Evolutionary conservation across 176 grass and related monocot species (phyloP).

Genomic region (Cenchrus purpureus): DNA sequence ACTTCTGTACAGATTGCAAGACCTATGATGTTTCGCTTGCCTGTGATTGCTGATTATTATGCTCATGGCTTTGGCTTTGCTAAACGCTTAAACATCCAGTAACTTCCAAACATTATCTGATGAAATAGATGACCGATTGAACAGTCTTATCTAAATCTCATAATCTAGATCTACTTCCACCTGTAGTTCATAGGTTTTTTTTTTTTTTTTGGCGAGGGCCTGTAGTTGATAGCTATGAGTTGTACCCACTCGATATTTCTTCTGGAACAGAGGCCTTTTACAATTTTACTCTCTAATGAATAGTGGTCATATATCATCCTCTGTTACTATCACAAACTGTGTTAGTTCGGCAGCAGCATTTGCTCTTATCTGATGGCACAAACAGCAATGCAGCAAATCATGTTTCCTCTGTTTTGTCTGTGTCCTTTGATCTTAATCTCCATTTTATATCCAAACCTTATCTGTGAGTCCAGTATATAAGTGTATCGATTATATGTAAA

Average conservation of each 20-base stretch:
- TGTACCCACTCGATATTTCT: neutral
- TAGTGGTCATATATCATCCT: neutral
- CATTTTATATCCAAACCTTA: neutral
- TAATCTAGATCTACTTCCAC: neutral
- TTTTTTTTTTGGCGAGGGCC: no score
- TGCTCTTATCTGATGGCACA: neutral
- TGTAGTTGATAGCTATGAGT: no score
- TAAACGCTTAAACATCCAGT: neutral
- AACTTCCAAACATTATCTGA: neutral
- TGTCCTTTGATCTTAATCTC: neutral
- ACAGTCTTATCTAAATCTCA: neutral
- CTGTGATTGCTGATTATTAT: neutral
- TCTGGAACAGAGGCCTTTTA: neutral
- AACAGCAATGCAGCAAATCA: slow-evolving; percentile 12
- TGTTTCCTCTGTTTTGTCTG: neutral
- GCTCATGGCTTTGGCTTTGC: neutral
- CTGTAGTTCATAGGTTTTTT: neutral
- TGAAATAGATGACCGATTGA: neutral
- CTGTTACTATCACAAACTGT: neutral
- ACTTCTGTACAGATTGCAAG: neutral
- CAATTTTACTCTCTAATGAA: neutral
- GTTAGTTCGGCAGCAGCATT: neutral
- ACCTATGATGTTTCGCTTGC: neutral
- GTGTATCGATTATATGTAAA: neutral
- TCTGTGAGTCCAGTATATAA: neutral